Evolutionary conservation across 495 filamentous ascomycete species (phyloP), one percentile per base, ranked within the genome.

Genomic region (Xylona heveae): DNA sequence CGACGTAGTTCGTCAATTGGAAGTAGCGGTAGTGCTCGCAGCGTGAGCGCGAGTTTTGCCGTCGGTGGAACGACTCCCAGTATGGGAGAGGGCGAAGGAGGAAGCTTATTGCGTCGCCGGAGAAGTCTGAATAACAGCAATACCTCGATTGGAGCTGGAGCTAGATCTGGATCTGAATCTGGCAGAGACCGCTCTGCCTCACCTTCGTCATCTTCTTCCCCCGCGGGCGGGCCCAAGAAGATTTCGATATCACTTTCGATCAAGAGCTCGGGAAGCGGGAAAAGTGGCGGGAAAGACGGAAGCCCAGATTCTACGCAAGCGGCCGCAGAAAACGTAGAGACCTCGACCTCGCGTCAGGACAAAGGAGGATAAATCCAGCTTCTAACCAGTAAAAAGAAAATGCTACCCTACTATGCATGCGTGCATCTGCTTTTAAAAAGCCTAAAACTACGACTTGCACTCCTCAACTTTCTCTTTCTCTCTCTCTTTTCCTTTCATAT

Each of bases 1-100:
- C 62, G 73, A 27, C 61, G 77, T 38, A 80, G 60, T 33, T 38
- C 33, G 10, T 26, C 14, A 6, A 24, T 13, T 10, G 23, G 10
- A 7, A 66, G 58, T 41, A 54, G 45, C 10, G 23, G 34, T 35
- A 21, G 39, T 35, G 34, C 21, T 15, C 18, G 23, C 13, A 24
- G 21, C 5, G 28, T 12, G 19, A 28, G 31, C 9, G 24, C 31
- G 4, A 21, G 50, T 31, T 50, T 49, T 28, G 42, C 50, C 7
- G 46, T 45, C 12, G 51, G 47, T 26, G 43, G 48, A 6, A 53
- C 4, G 34, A 8, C 16, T n/a, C n/a, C n/a, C n/a, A n/a, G n/a
- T n/a, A n/a, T n/a, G n/a, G n/a, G n/a, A n/a, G n/a, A n/a, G n/a
- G n/a, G n/a, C n/a, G n/a, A n/a, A n/a, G n/a, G n/a, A n/a, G n/a